Conservation (phyloP, 305 asterid species). For the Fraxinus nigra region DNA sequence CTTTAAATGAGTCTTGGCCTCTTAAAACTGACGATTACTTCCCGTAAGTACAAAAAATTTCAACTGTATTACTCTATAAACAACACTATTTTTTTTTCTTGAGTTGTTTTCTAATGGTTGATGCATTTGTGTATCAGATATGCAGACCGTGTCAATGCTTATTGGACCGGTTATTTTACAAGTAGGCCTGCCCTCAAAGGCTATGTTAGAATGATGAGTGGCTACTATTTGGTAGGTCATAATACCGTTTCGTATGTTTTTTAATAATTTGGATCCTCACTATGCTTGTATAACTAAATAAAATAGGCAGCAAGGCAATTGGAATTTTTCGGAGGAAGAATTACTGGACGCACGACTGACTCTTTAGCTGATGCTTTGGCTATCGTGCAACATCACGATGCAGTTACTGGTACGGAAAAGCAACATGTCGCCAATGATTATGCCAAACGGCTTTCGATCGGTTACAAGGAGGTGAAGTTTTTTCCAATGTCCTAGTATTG, state of each 20-base stretch:
- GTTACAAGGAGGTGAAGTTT: slow-evolving; percentile 63
- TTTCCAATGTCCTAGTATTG: neutral
- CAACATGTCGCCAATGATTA: slow-evolving; percentile 86
- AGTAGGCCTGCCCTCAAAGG: slow-evolving; percentile 83
- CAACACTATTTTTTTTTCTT: slow-evolving; percentile 1
- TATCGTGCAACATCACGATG: slow-evolving; percentile 86
- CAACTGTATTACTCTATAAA: neutral
- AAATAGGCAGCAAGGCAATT: slow-evolving; percentile 79
- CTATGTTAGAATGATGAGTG: slow-evolving; percentile 85
- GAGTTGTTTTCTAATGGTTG: slow-evolving; percentile 13
- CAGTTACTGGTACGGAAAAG: slow-evolving; percentile 76
- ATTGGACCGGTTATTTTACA: slow-evolving; percentile 97
- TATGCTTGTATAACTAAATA: slow-evolving; percentile 14
- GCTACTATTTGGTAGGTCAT: slow-evolving; percentile 73
- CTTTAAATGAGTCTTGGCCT: slow-evolving; percentile 86
- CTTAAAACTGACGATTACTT: slow-evolving; percentile 84
- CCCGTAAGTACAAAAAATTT: slow-evolving; percentile 60
- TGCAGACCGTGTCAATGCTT: slow-evolving; percentile 82
- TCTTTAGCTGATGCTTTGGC: slow-evolving; percentile 73
- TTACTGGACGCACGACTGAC: slow-evolving; percentile 60
- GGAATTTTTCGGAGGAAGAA: slow-evolving; percentile 61
- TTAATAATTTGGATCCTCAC: slow-evolving; percentile 29
- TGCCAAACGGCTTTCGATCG: slow-evolving; percentile 72
- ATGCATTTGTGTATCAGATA: slow-evolving; percentile 53
- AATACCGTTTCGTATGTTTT: slow-evolving; percentile 20